These are phyloP conservation scores for Crithidia bombi DNA, from an alignment of 208 protist species.

Conservation along the genomic window DNA sequence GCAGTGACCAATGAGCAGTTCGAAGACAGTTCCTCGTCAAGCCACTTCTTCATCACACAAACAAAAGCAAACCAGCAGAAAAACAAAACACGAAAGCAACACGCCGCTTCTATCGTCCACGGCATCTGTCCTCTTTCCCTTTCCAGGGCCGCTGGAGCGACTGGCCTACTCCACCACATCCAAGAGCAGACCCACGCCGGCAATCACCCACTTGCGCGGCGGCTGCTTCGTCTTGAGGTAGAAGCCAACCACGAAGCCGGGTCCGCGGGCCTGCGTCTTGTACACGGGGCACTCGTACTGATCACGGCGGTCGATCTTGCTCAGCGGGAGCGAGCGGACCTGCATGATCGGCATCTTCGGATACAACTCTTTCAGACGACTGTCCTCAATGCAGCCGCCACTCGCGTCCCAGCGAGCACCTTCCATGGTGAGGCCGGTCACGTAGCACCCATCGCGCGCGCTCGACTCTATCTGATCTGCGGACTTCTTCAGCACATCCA, in stretches of 20 bases:
- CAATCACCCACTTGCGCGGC: slow-evolving; percentile 96
- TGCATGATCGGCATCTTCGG: slow-evolving; percentile 96
- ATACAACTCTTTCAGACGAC: slow-evolving; percentile 94
- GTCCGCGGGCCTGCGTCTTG: slow-evolving; percentile 95
- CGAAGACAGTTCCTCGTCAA: no score
- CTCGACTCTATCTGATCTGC: slow-evolving; percentile 93
- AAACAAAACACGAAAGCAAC: not conserved
- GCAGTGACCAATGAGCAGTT: no score
- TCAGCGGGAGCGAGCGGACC: slow-evolving; percentile 89
- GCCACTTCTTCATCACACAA: not conserved
- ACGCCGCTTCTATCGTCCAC: not conserved
- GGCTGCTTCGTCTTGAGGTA: slow-evolving; percentile 96
- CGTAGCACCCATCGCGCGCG: slow-evolving; percentile 97
- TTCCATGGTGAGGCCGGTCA: slow-evolving; percentile 97
- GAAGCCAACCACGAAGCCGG: slow-evolving; percentile 96
- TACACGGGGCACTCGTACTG: slow-evolving; percentile 98
- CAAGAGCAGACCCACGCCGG: slow-evolving; percentile 96
- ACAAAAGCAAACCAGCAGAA: not conserved
- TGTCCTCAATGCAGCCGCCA: slow-evolving; percentile 91
- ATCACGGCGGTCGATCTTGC: slow-evolving; percentile 93
- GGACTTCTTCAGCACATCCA: slow-evolving; percentile 97
- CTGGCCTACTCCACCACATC: slow-evolving; percentile 96
- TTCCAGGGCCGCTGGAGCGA: not conserved
- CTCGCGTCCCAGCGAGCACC: slow-evolving; percentile 97
- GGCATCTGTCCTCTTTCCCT: not conserved